Conservation (phyloP, 2,329 filamentous ascomycete species). For the Penicillium sp. region DNA sequence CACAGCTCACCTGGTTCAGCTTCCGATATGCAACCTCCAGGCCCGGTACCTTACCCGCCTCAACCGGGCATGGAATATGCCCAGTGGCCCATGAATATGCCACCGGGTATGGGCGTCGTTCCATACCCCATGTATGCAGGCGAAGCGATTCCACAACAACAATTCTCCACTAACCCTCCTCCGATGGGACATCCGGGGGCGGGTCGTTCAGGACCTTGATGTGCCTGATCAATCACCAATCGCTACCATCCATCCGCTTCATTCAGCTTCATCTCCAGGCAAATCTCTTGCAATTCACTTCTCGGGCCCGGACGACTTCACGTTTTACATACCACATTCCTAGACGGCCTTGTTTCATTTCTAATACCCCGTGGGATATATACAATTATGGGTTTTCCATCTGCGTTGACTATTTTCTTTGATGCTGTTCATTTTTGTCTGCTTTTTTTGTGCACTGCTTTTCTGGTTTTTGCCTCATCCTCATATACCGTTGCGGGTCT, state of each 20-base stretch:
- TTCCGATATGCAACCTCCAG: conserved; percentile 28
- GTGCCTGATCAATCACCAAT: background rate
- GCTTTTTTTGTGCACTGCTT: conserved; percentile 9
- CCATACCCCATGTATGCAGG: conserved; percentile 35
- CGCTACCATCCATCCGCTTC: background rate
- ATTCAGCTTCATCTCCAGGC: background rate
- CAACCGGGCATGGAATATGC: conserved; percentile 31
- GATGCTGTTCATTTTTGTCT: conserved; percentile 3
- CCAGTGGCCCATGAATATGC: conserved; percentile 33
- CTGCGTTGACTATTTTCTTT: conserved; percentile 5
- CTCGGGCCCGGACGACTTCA: conserved; percentile 13
- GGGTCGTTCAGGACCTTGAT: conserved; percentile 26
- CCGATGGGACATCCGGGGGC: conserved; percentile 34
- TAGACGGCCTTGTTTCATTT: conserved; percentile 28
- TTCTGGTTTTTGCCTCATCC: conserved; percentile 21
- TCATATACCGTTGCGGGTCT: conserved; percentile 27
- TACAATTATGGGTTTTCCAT: conserved; percentile 7
- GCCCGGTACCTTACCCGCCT: conserved; percentile 31
- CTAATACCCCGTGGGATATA: conserved; percentile 26
- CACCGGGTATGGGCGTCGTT: conserved; percentile 30
- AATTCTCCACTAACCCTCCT: conserved; percentile 23
- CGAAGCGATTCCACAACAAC: conserved; percentile 28
- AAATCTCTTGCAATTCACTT: conserved; percentile 1
- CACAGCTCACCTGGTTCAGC: conserved; percentile 24
- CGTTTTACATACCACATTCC: conserved; percentile 21